Conservation (phyloP, 2,329 filamentous ascomycete genomes). For the Colletotrichum aenigma region DNA sequence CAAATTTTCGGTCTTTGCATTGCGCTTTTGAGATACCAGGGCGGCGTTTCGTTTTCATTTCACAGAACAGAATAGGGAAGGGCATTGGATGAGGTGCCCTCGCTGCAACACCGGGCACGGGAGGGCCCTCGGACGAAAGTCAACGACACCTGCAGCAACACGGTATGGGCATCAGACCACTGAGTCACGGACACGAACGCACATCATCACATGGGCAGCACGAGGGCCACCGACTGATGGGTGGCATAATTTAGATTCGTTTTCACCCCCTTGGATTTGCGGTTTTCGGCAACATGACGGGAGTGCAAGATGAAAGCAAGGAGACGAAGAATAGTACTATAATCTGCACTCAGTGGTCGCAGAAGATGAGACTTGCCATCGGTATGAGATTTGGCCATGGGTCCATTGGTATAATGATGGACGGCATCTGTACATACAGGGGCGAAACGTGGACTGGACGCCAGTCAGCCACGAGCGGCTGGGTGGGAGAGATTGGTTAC, state of each 20-base stretch:
- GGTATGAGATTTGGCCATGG: not conserved
- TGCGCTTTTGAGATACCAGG: constrained; percentile 26
- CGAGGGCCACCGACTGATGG: not conserved
- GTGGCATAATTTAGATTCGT: constrained; percentile 3
- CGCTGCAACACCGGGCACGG: not conserved
- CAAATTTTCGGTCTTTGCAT: constrained; percentile 18
- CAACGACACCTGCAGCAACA: not conserved
- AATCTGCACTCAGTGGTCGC: not conserved
- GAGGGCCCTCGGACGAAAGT: not conserved
- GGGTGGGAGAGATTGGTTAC: not conserved
- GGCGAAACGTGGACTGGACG: not conserved
- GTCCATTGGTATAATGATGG: not conserved
- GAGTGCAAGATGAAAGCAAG: not conserved
- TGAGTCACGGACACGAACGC: constrained; percentile 2
- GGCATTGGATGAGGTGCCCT: not conserved
- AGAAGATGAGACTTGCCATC: not conserved
- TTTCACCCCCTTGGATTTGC: not conserved
- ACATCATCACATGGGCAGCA: not conserved
- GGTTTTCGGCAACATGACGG: not conserved
- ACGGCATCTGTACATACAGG: constrained; percentile 13
- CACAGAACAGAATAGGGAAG: not conserved
- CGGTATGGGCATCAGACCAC: not conserved
- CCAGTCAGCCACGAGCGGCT: not conserved
- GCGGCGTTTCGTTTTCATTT: constrained; percentile 23
- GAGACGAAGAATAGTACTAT: not conserved